phyloP scores from a whole-genome alignment of 2,329 filamentous ascomycete species.

The Tympanopsis confertula region DNA sequence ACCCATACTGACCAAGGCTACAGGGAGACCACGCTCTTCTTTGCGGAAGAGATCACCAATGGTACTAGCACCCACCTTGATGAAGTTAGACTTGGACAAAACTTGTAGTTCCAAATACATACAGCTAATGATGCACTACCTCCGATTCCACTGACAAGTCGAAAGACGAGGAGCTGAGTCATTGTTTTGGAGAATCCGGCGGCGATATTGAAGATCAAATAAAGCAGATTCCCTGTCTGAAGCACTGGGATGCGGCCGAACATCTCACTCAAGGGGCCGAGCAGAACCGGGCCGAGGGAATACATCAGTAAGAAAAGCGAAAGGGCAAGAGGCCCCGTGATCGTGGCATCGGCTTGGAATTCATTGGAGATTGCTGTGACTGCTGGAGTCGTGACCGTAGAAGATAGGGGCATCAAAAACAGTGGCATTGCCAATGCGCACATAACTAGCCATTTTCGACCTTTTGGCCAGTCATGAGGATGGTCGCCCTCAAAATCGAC shows the following conservation, averaged over 20 bases:
- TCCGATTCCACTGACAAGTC: slow-evolving; percentile 20
- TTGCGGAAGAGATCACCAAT: slow-evolving; percentile 44
- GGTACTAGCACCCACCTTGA: slow-evolving; percentile 36
- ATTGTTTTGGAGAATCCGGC: slow-evolving; percentile 13
- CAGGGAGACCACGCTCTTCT: slow-evolving; percentile 47
- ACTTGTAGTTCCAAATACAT: no score
- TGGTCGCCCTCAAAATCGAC: no score
- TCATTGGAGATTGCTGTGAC: no score
- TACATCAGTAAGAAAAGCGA: slow-evolving; percentile 4
- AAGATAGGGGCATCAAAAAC: no score
- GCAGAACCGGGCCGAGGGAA: slow-evolving; percentile 1
- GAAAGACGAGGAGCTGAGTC: slow-evolving; percentile 12
- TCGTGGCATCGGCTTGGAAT: no score
- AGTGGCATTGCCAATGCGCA: no score
- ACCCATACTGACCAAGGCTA: slow-evolving; percentile 47
- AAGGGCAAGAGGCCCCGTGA: not conserved
- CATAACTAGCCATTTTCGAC: no score
- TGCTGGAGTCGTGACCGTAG: no score
- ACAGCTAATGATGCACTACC: no score
- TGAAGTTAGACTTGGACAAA: no score
- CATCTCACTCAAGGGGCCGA: slow-evolving; percentile 24
- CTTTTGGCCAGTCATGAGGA: no score
- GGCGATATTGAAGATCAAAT: slow-evolving; percentile 14
- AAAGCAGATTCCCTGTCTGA: slow-evolving; percentile 14
- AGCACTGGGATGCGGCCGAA: slow-evolving; percentile 17